These are phyloP conservation scores for Luzula sylvatica DNA, from an alignment of 176 grass and related monocot genomes.

Conservation along the genomic window DNA sequence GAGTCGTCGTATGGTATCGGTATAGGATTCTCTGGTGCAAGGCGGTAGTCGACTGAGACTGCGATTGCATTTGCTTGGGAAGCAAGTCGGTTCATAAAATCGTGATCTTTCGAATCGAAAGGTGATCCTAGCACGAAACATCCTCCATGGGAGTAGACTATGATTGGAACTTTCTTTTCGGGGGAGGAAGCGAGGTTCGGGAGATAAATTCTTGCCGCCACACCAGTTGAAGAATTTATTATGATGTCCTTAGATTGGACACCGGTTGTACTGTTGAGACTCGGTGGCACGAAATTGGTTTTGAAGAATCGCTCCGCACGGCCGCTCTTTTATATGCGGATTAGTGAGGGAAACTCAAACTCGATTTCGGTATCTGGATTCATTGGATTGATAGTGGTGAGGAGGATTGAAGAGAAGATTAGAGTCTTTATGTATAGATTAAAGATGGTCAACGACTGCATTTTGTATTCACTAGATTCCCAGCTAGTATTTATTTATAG, in stretches of 20 bases:
- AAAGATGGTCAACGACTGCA: too few relatives aligned
- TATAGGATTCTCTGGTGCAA: conserved; percentile 44
- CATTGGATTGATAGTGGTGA: conserved; percentile 14
- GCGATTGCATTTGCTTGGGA: conserved; percentile 24
- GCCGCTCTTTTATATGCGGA: conserved; percentile 44
- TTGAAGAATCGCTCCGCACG: conserved; percentile 32
- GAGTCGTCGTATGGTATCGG: conserved; percentile 43
- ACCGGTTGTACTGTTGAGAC: conserved; percentile 19
- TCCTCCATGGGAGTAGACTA: conserved; percentile 50
- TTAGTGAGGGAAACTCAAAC: conserved; percentile 41
- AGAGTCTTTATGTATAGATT: too few relatives aligned
- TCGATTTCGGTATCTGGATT: conserved; percentile 32
- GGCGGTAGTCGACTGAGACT: conserved; percentile 50
- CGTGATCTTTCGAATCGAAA: conserved; percentile 15
- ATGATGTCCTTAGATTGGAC: conserved; percentile 45
- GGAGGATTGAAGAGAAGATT: too few relatives aligned
- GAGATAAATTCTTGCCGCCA: conserved; percentile 40
- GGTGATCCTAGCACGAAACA: conserved; percentile 30
- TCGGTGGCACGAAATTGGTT: not conserved
- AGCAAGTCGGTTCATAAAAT: conserved; percentile 23
- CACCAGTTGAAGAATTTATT: conserved; percentile 15
- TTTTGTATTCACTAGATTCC: too few relatives aligned
- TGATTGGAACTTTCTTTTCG: conserved; percentile 23
- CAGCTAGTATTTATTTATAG: too few relatives aligned
- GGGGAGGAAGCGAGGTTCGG: conserved; percentile 6